Percentiles rank a stretch among this genome's conserved stretches.
Conservation (phyloP, 2,329 filamentous ascomycete species). For the Botrytis deweyae region DNA sequence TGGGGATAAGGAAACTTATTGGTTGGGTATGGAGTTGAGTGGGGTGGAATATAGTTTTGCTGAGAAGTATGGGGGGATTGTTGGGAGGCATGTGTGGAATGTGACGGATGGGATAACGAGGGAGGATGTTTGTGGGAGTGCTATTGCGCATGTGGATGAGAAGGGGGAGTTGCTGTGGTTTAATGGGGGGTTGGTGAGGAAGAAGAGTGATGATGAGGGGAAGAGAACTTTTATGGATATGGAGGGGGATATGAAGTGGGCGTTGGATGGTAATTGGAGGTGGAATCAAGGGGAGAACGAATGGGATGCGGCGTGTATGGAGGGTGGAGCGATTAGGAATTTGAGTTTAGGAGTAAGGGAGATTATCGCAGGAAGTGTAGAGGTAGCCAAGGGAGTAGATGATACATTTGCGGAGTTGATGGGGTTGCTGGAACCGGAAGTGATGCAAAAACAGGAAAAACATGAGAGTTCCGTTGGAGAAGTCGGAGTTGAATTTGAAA, state of each 20-base stretch:
- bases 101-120: not conserved
- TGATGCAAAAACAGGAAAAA: not conserved
- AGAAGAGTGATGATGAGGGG: not conserved
- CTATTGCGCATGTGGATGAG: not conserved
- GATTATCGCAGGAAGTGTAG: not conserved
- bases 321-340: not conserved
- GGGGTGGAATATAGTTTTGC: conserved; percentile 44
- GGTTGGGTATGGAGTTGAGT: conserved; percentile 46
- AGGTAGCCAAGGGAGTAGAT: not conserved
- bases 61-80: conserved; percentile 44
- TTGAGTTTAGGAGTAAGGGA: not conserved
- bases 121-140: not conserved
- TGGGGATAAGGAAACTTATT: conserved; percentile 50
- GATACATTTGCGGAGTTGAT: not conserved
- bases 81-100: conserved; percentile 40
- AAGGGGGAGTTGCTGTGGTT: not conserved
- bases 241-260: not conserved
- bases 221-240: not conserved
- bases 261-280: not conserved
- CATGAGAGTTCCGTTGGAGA: not conserved
- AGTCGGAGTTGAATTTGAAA: not conserved
- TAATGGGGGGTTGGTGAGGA: not conserved
- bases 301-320: not conserved
- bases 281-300: not conserved
- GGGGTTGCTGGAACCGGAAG: not conserved